phyloP scores from a whole-genome alignment of 1,139 yeast species.

The Pichia cactophila region DNA sequence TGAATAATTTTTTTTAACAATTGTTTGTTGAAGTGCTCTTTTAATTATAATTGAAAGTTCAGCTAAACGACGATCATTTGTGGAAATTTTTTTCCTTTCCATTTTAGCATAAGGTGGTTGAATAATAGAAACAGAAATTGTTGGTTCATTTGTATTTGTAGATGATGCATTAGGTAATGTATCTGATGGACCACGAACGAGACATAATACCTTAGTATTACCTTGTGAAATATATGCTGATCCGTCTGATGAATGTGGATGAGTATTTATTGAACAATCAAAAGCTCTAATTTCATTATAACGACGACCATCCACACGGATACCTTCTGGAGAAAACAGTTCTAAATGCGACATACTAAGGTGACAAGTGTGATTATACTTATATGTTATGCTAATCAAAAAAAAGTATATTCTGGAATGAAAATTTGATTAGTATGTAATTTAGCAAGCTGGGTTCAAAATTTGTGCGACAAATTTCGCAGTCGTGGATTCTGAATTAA shows the following conservation, averaged over 20 bases:
- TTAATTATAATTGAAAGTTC: conserved; percentile 72
- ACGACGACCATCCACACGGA: conserved; percentile 86
- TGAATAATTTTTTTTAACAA: conserved; percentile 70
- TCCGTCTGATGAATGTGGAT: conserved; percentile 84
- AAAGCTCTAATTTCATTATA: conserved; percentile 88
- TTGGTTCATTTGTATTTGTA: conserved; percentile 30
- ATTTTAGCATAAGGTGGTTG: conserved; percentile 77
- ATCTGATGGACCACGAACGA: conserved; percentile 86
- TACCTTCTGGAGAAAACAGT: conserved; percentile 88
- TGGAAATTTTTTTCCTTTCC: conserved; percentile 47
- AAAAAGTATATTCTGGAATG: too few relatives aligned
- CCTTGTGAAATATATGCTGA: conserved; percentile 92
- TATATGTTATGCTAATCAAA: too few relatives aligned
- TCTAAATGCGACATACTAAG: conserved; percentile 43
- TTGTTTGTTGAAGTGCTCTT: conserved; percentile 74
- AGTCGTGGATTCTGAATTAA: too few relatives aligned
- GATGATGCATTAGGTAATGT: conserved; percentile 39
- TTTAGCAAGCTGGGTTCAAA: too few relatives aligned
- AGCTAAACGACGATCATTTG: conserved; percentile 61
- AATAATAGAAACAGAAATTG: conserved; percentile 54
- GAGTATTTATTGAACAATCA: conserved; percentile 76
- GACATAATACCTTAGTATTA: conserved; percentile 78
- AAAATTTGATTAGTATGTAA: too few relatives aligned
- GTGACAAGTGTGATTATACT: not conserved
- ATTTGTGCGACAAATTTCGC: too few relatives aligned